Conservation (phyloP, 2,329 filamentous ascomycete species). For the Fusarium tupiense region DNA sequence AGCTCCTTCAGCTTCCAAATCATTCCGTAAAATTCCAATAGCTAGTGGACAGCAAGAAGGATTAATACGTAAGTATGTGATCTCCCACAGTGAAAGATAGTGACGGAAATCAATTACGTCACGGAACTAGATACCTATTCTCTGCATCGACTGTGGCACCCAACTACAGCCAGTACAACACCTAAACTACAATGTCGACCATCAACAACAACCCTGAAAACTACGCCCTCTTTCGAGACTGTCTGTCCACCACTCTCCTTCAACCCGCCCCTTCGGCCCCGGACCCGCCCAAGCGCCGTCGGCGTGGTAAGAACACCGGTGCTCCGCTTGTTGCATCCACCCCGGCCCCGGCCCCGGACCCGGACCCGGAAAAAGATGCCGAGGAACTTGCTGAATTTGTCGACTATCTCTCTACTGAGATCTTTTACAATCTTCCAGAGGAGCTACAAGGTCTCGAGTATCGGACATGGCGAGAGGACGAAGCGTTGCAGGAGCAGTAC, state of each 20-base stretch:
- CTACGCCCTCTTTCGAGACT: slow-evolving; percentile 75
- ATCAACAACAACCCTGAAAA: slow-evolving; percentile 43
- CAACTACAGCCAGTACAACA: not conserved
- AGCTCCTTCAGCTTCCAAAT: slow-evolving; percentile 23
- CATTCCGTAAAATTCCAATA: not conserved
- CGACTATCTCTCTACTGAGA: slow-evolving; percentile 77
- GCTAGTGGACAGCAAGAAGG: not conserved
- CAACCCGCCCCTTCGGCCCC: slow-evolving; percentile 62
- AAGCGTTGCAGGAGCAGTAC: slow-evolving; percentile 63
- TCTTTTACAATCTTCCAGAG: slow-evolving; percentile 72
- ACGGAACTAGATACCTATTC: not conserved
- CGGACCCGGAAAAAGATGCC: slow-evolving; percentile 51
- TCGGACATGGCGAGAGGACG: slow-evolving; percentile 55
- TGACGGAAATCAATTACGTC: slow-evolving; percentile 35
- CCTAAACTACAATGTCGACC: slow-evolving; percentile 26
- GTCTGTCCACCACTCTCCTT: slow-evolving; percentile 74
- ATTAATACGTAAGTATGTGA: not conserved
- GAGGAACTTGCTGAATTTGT: slow-evolving; percentile 83
- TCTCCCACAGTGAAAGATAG: not conserved
- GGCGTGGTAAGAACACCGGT: slow-evolving; percentile 41
- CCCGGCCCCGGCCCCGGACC: slow-evolving; percentile 20
- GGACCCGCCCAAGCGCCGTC: slow-evolving; percentile 57
- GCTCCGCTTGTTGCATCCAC: slow-evolving; percentile 16
- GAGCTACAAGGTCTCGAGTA: slow-evolving; percentile 71
- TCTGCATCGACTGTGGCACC: not conserved